Evolutionary conservation across 192 early-diverging fungal species (phyloP).

Genomic region (Paraglomus brasilianum): DNA sequence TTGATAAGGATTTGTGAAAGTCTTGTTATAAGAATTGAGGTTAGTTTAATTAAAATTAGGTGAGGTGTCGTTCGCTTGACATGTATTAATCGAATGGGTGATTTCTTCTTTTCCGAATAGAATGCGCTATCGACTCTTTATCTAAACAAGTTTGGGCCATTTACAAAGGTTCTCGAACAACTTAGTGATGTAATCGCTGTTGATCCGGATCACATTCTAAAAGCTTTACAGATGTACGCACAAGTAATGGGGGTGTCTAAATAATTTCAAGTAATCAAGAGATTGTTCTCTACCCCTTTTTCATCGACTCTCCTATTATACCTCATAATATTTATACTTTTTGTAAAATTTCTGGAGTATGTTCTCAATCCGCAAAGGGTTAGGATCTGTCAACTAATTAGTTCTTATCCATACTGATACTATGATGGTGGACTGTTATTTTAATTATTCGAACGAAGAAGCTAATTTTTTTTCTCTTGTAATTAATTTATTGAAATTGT

Average conservation of each 20-base stretch:
- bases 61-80: neutral
- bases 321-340: too few relatives aligned
- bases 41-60: conserved; percentile 32
- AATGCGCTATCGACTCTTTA: conserved; percentile 62
- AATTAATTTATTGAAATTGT: too few relatives aligned
- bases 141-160: conserved; percentile 53
- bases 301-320: conserved; percentile 35
- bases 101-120: conserved; percentile 35
- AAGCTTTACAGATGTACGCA: conserved; percentile 65
- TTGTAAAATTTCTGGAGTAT: too few relatives aligned
- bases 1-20: conserved; percentile 51
- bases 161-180: conserved; percentile 56
- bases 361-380: too few relatives aligned
- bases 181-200: conserved; percentile 57
- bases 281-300: conserved; percentile 35
- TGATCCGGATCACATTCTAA: conserved; percentile 59
- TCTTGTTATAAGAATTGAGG: conserved; percentile 60
- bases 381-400: too few relatives aligned
- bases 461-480: too few relatives aligned
- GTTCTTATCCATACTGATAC: too few relatives aligned
- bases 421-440: too few relatives aligned
- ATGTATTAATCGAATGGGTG: neutral
- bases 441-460: too few relatives aligned
- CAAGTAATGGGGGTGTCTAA: conserved; percentile 35
- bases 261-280: neutral